Base-by-base conservation (phyloP, 305 asterid genomes). In the Rubia peregrina region DNA sequence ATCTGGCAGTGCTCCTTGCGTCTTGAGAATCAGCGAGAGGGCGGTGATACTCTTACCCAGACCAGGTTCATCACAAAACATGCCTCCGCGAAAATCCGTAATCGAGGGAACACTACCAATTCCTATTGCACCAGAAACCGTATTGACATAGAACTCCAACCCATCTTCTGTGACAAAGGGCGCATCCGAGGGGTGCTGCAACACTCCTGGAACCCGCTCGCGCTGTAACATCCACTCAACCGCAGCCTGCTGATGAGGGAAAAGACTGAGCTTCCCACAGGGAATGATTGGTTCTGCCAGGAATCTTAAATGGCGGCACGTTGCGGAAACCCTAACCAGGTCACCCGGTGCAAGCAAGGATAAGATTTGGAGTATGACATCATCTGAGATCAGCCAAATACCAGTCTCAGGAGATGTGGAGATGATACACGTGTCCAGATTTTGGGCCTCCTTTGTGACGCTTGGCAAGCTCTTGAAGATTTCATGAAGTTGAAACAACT, bases 41-140 rank as follows among this genome's bases (percentile, higher is more conserved):
- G 96, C 86, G 69, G 99, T 91, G 46, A 94, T 86, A 70, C 97
- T 94, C 87, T 94, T 94, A 74, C 99, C 99, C 76, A 94, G 75
- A 73, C 97, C 97, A 84, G 99, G 97, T 75, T 91, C 99, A 83
- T 91, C 99, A 80, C 99, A 94, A 78, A 94, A 94, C 96, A 94
- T 82, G 56, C 97, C 99, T 74, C 97, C 99, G 64, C 74, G 90
- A 72, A 91, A 88, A 82, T 94, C 99, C 83, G 72, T 86, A 46
- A 85, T 65, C 22, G 77, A 80, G 38, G 96, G 96, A 76, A 83
- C 82, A 63, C 65, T 63, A 38, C 86, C 92, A 11, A 84, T 66
- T 44, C 80, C 73, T 71, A 94, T 84, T 77, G 85, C 90, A 75
- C 97, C 96, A 80, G 97, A 85, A 77, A 88, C 90, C 75, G 71